phyloP scores from a whole-genome alignment of 495 filamentous ascomycete genomes.

The Platismatia glauca region DNA sequence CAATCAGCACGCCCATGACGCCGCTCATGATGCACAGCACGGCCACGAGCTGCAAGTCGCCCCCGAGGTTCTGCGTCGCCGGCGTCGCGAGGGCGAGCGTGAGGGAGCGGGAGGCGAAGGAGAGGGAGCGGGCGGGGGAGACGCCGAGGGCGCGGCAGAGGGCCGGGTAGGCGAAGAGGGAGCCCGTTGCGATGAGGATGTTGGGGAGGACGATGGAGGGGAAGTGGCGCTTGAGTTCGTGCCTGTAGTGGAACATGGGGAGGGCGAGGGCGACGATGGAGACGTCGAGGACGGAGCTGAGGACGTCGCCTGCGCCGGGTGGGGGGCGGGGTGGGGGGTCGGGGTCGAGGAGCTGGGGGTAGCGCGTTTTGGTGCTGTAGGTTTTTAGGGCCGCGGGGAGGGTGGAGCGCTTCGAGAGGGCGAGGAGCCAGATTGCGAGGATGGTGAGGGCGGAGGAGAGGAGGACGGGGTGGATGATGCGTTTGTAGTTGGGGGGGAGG shows the following conservation, averaged over 20 bases:
- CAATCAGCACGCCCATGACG: constrained; percentile 43
- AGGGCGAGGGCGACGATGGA: constrained; percentile 46
- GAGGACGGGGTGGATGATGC: constrained; percentile 45
- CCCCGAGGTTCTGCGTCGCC: constrained; percentile 41
- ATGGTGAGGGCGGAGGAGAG: constrained; percentile 39
- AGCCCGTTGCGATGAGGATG: constrained; percentile 35
- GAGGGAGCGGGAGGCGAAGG: constrained; percentile 42
- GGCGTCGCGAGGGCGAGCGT: constrained; percentile 46
- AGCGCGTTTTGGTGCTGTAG: constrained; percentile 39
- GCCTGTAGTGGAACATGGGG: constrained; percentile 45
- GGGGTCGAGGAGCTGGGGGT: constrained; percentile 37
- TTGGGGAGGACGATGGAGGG: constrained; percentile 41
- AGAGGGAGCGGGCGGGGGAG: constrained; percentile 34
- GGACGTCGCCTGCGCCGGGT: constrained; percentile 44
- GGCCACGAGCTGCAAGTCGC: constrained; percentile 42
- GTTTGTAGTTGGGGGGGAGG: constrained; percentile 36
- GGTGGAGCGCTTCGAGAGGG: constrained; percentile 28
- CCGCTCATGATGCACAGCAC: constrained; percentile 46
- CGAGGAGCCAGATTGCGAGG: constrained; percentile 38
- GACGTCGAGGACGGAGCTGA: constrained; percentile 41
- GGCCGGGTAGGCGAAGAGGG: constrained; percentile 43
- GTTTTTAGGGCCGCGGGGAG: constrained; percentile 30
- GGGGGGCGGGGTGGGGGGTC: constrained; percentile 13
- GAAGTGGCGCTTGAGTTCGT: constrained; percentile 40
- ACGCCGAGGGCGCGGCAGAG: constrained; percentile 42